These are phyloP conservation scores for Dothistroma pini DNA, from an alignment of 2,329 filamentous ascomycete species.

Conservation along the genomic window DNA sequence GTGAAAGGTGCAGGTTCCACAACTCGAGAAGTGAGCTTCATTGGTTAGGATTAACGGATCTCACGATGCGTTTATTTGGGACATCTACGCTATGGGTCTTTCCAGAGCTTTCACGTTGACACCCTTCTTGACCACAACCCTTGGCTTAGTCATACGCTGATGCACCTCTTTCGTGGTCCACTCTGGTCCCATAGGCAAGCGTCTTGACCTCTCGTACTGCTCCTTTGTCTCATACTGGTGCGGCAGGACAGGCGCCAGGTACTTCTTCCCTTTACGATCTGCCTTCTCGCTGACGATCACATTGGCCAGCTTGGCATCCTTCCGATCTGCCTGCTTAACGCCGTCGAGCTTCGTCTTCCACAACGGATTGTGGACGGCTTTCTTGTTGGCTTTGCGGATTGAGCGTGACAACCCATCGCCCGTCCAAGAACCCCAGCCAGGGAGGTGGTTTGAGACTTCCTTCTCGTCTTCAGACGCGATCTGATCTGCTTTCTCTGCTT, in stretches of 20 bases:
- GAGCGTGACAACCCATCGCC: constrained; percentile 75
- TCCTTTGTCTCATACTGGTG: constrained; percentile 83
- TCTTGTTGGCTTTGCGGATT: constrained; percentile 60
- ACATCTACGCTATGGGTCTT: constrained; percentile 60
- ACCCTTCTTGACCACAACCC: constrained; percentile 86
- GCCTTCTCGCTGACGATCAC: constrained; percentile 93
- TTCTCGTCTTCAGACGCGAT: constrained; percentile 78
- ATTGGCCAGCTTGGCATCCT: constrained; percentile 74
- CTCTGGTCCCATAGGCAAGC: constrained; percentile 85
- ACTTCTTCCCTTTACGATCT: constrained; percentile 86
- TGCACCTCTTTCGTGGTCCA: constrained; percentile 97
- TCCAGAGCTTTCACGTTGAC: constrained; percentile 76
- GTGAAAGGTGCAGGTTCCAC: no score
- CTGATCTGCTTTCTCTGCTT: constrained; percentile 69
- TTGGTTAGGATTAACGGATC: no score
- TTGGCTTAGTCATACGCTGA: constrained; percentile 83
- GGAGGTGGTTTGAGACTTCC: constrained; percentile 76
- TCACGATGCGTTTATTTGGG: neutral
- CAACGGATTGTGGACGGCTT: constrained; percentile 51
- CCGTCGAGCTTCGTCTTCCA: constrained; percentile 58
- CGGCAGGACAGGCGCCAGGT: constrained; percentile 77
- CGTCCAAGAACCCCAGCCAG: constrained; percentile 91
- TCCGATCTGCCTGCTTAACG: constrained; percentile 69
- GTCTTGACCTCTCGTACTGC: constrained; percentile 86
- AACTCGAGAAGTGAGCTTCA: no score